Percentiles rank a stretch among this genome's conserved stretches.
Evolutionary conservation across 192 early-diverging fungal genomes (phyloP).

Genomic region (Rhizoclosmatium sp.): DNA sequence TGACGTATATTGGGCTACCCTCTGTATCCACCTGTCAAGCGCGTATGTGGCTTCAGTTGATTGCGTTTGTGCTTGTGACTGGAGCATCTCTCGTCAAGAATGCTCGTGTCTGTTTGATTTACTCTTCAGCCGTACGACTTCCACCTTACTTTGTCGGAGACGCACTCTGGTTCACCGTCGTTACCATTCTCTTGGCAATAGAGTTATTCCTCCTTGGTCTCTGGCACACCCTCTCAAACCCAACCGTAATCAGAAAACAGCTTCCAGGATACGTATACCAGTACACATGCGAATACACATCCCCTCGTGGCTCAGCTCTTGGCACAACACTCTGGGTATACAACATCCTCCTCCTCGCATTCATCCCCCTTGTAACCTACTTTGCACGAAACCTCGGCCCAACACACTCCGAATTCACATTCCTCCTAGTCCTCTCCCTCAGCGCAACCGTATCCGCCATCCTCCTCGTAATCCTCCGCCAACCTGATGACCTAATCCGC

Average conservation of each 20-base stretch:
- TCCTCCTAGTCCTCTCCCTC: neutral
- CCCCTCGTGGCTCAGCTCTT: neutral
- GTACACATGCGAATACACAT: neutral
- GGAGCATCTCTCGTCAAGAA: neutral
- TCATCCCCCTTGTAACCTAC: neutral
- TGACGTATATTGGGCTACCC: neutral
- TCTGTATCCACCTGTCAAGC: neutral
- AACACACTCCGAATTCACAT: neutral
- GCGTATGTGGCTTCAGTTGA: slow-evolving; percentile 2
- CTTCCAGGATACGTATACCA: neutral
- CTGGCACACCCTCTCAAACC: neutral
- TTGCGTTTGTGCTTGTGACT: neutral
- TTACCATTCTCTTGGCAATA: too few relatives aligned
- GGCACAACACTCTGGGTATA: neutral
- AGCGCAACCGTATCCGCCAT: neutral
- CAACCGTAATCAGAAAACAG: neutral
- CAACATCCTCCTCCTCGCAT: neutral
- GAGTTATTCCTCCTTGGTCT: neutral
- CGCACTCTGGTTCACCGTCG: neutral
- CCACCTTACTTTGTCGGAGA: neutral
- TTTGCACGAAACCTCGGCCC: neutral
- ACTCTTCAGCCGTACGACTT: neutral
- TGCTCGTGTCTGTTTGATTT: neutral
- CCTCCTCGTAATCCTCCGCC: neutral
- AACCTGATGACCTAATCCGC: neutral